These are phyloP conservation scores for Cytospora schulzeri DNA, from an alignment of 2,329 filamentous ascomycete species.

Conservation along the genomic window DNA sequence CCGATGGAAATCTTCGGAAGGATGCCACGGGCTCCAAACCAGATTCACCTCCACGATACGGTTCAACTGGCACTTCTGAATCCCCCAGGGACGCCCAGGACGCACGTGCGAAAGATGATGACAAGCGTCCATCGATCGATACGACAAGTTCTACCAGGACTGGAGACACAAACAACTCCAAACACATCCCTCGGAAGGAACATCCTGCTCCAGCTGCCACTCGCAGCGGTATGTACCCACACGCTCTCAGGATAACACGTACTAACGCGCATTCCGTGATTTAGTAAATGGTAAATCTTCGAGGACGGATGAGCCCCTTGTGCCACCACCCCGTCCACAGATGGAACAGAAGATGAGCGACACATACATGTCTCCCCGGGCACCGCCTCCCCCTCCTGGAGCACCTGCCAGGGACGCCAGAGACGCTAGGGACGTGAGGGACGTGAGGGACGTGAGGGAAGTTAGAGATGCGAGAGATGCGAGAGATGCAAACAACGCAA, in stretches of 20 bases:
- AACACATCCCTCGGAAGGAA: conserved; percentile 67
- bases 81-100: conserved; percentile 62
- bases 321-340: conserved; percentile 34
- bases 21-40: conserved; percentile 37
- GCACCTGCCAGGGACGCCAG: conserved; percentile 49
- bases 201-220: conserved; percentile 44
- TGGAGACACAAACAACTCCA: conserved; percentile 43
- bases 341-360: conserved; percentile 49
- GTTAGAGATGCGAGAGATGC: conserved; percentile 32
- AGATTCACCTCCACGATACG: conserved; percentile 40
- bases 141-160: conserved; percentile 44
- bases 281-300: conserved; percentile 42
- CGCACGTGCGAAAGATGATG: conserved; percentile 57
- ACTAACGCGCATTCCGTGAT: conserved; percentile 21
- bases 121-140: conserved; percentile 47
- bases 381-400: conserved; percentile 53
- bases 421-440: conserved; percentile 40
- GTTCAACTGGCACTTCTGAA: conserved; percentile 40
- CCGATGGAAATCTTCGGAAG: conserved; percentile 41
- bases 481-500: conserved; percentile 47
- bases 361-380: conserved; percentile 60
- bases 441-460: conserved; percentile 40
- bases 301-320: conserved; percentile 32
- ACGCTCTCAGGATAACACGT: conserved; percentile 20
- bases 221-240: conserved; percentile 46